These are phyloP conservation scores for Carex cristatella DNA, from an alignment of 176 grass and related monocot species.

Conservation along the genomic window DNA sequence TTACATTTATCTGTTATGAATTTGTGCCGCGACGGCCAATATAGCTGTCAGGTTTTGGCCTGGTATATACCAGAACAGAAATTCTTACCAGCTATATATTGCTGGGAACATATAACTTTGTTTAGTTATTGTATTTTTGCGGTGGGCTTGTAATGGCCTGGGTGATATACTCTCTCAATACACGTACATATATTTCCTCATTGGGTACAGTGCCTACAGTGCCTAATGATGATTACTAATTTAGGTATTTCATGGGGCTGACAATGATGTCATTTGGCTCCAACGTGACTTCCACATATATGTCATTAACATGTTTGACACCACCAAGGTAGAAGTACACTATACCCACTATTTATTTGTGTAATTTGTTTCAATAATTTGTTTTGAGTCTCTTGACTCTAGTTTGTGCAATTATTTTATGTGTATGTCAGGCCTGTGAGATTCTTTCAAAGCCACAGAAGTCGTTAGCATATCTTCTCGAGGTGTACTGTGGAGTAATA, in stretches of 20 bases:
- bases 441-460: slow-evolving; percentile 87
- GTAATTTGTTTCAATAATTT: slow-evolving; percentile 1
- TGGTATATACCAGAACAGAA: neutral
- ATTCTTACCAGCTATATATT: neutral
- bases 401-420: slow-evolving; percentile 6
- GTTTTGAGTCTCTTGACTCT: neutral
- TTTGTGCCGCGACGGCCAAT: neutral
- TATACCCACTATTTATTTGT: neutral
- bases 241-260: slow-evolving; percentile 90
- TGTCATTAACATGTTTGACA: slow-evolving; percentile 99
- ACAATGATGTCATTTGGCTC: slow-evolving; percentile 96
- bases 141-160: neutral
- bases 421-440: slow-evolving; percentile 65
- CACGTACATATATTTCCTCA: neutral
- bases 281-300: slow-evolving; percentile 99
- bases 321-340: slow-evolving; percentile 59
- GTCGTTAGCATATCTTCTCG: slow-evolving; percentile 94
- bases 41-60: neutral
- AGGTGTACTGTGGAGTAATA: slow-evolving; percentile 71
- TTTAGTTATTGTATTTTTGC: neutral
- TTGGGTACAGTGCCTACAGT: neutral
- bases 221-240: neutral
- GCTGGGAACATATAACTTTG: neutral
- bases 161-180: neutral
- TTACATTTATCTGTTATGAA: neutral